phyloP scores from a whole-genome alignment of 352 stramenopile genomes.

The Elongisporangium undulatum region DNA sequence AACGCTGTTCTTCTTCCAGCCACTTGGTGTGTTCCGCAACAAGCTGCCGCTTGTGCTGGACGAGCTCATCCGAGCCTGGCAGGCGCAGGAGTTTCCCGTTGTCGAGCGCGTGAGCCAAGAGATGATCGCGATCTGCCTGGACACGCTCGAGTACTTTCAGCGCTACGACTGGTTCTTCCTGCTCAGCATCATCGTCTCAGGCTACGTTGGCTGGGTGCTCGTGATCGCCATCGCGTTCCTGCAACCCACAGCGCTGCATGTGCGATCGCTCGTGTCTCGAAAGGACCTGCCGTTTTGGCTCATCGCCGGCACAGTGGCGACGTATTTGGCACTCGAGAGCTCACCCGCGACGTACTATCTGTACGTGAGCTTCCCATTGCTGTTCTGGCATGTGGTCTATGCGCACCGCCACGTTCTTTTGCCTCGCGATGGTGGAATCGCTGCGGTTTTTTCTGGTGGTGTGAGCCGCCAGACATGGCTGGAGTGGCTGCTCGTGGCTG shows the following conservation, averaged over 20 bases:
- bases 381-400: conserved; percentile 62
- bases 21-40: conserved; percentile 45
- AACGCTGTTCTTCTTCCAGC: conserved; percentile 60
- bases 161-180: conserved; percentile 84
- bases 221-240: conserved; percentile 54
- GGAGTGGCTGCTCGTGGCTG: conserved; percentile 31
- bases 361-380: conserved; percentile 62
- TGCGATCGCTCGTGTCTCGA: conserved; percentile 17
- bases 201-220: conserved; percentile 77
- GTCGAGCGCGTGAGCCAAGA: conserved; percentile 56
- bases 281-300: conserved; percentile 15
- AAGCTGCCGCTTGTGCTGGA: conserved; percentile 21
- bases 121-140: conserved; percentile 73
- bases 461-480: conserved; percentile 10
- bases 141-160: conserved; percentile 74
- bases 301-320: conserved; percentile 17
- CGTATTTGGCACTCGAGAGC: conserved; percentile 55
- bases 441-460: not conserved
- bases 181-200: conserved; percentile 62
- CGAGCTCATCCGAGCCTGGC: conserved; percentile 13
- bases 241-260: conserved; percentile 26
- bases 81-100: conserved; percentile 11
- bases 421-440: not conserved
- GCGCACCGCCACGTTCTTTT: conserved; percentile 30
- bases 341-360: conserved; percentile 76